Percentiles rank a stretch among this genome's conserved stretches.
Evolutionary conservation across 352 stramenopile genomes (phyloP).

Genomic region (Phytophthora foliorum): DNA sequence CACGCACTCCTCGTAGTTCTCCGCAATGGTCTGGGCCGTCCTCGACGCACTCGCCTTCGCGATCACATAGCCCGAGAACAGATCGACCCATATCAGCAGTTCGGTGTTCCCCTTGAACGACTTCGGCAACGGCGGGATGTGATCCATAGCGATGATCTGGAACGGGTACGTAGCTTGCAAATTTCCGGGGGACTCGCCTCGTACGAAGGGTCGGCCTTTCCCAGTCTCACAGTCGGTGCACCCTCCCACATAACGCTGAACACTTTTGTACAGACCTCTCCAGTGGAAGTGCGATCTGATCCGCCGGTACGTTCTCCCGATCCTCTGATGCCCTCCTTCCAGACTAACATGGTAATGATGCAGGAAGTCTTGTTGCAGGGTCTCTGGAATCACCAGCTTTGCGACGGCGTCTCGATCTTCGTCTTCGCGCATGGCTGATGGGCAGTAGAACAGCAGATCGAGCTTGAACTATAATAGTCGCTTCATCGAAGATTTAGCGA

Average conservation of each 20-base stretch:
- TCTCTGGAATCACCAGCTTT: neutral
- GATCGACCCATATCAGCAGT: conserved; percentile 38
- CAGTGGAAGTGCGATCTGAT: neutral
- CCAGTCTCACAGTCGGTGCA: conserved; percentile 29
- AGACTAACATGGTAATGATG: neutral
- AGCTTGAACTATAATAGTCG: too few species aligned
- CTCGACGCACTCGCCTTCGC: conserved; percentile 17
- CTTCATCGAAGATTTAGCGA: too few species aligned
- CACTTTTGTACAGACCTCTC: neutral
- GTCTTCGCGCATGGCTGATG: neutral
- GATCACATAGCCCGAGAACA: conserved; percentile 30
- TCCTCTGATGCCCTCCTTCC: neutral
- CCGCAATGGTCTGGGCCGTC: conserved; percentile 30
- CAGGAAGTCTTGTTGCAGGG: neutral
- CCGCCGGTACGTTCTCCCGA: neutral
- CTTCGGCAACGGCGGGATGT: conserved; percentile 33
- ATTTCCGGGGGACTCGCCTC: conserved; percentile 15
- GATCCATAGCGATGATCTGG: too few species aligned
- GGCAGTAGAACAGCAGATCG: neutral
- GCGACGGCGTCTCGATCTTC: neutral
- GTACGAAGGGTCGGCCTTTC: conserved; percentile 13
- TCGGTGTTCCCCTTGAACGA: conserved; percentile 40
- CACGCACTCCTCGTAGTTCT: conserved; percentile 31
- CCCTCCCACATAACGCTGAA: neutral
- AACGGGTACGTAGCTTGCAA: too few species aligned